Percentiles rank a stretch among this genome's conserved stretches.
phyloP scores from a whole-genome alignment of 2,329 filamentous ascomycete species.

The Alternaria sp. region DNA sequence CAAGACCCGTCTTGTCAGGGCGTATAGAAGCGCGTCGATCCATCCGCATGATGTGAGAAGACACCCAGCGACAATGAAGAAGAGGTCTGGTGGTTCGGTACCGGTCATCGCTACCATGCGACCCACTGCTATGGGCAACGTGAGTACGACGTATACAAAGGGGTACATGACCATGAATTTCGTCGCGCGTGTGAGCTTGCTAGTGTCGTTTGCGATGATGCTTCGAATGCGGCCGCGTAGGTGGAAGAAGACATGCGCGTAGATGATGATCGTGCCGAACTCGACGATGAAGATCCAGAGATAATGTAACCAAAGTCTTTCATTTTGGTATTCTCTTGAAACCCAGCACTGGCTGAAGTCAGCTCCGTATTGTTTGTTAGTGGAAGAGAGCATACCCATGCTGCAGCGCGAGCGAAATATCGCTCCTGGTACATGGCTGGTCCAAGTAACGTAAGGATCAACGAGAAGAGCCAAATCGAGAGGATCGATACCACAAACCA shows the following conservation, averaged over 20 bases:
- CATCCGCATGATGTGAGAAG: slow-evolving; percentile 62
- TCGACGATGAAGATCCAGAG: slow-evolving; percentile 64
- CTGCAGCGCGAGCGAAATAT: slow-evolving; percentile 59
- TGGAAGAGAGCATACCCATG: slow-evolving; percentile 45
- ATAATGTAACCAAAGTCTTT: slow-evolving; percentile 62
- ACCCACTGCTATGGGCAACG: slow-evolving; percentile 66
- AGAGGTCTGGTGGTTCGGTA: slow-evolving; percentile 57
- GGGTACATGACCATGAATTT: slow-evolving; percentile 70
- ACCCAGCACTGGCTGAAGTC: slow-evolving; percentile 57
- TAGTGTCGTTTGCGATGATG: slow-evolving; percentile 46
- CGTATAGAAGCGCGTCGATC: slow-evolving; percentile 55
- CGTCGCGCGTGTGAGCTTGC: slow-evolving; percentile 52
- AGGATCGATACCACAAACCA: slow-evolving; percentile 56
- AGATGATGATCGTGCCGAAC: slow-evolving; percentile 60
- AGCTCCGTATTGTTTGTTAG: not conserved
- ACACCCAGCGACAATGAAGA: slow-evolving; percentile 67
- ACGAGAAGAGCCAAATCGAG: slow-evolving; percentile 57
- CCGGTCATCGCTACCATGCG: slow-evolving; percentile 52
- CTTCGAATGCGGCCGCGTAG: slow-evolving; percentile 55
- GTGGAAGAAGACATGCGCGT: slow-evolving; percentile 59
- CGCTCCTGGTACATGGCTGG: slow-evolving; percentile 52
- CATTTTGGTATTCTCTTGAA: slow-evolving; percentile 52
- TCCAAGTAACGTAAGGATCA: slow-evolving; percentile 58
- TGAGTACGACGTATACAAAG: slow-evolving; percentile 71
- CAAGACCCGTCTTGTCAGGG: slow-evolving; percentile 53